These are phyloP conservation scores for Fusarium foetens DNA, from an alignment of 2,329 filamentous ascomycete species.

Conservation along the genomic window DNA sequence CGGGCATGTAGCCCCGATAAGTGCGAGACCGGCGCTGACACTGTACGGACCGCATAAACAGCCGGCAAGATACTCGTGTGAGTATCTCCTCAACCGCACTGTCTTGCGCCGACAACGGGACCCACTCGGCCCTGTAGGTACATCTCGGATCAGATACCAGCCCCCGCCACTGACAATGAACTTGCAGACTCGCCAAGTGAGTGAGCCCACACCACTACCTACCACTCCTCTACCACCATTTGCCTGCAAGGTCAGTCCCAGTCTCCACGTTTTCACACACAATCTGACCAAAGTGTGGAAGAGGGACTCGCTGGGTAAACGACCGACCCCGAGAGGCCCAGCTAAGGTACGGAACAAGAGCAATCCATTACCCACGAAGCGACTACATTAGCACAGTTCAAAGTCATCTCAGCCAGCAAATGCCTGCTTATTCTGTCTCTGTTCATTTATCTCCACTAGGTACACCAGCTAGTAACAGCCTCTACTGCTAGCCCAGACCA, in stretches of 20 bases:
- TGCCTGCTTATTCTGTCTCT: background rate
- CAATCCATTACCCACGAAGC: slow-evolving; percentile 3
- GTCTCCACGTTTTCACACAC: slow-evolving; percentile 12
- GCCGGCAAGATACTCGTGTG: background rate
- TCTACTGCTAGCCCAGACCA: background rate
- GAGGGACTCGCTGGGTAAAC: background rate
- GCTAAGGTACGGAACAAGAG: background rate
- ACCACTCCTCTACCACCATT: background rate
- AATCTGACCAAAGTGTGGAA: background rate
- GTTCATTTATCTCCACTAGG: slow-evolving; percentile 27
- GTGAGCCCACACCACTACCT: slow-evolving; percentile 11
- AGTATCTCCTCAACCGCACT: slow-evolving; percentile 34
- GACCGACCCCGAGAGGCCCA: background rate
- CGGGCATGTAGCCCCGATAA: slow-evolving; percentile 12
- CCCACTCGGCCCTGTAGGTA: slow-evolving; percentile 18
- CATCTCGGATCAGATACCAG: background rate
- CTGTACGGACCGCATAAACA: slow-evolving; percentile 4
- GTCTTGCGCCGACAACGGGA: slow-evolving; percentile 27
- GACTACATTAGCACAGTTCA: background rate
- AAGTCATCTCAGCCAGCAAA: background rate
- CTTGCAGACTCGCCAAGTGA: slow-evolving; percentile 3
- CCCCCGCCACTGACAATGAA: slow-evolving; percentile 21
- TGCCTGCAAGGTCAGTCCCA: slow-evolving; percentile 4
- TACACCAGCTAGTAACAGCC: slow-evolving; percentile 31
- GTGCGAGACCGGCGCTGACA: slow-evolving; percentile 7